phyloP scores from a whole-genome alignment of 2,329 filamentous ascomycete genomes.

The Metarhizium album region DNA sequence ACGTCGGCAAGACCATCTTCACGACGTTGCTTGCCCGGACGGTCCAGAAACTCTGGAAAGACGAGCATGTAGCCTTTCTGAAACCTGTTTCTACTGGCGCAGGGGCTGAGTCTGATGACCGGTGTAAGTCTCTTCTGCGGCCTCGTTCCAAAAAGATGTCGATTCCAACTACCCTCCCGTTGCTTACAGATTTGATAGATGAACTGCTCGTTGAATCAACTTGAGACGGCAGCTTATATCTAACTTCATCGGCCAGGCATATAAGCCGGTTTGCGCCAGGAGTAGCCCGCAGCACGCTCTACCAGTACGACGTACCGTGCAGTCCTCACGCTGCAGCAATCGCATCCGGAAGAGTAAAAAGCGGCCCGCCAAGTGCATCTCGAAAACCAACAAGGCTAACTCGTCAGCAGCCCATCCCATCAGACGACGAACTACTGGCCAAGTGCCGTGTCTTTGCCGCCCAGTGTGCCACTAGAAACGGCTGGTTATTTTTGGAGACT shows the following conservation, averaged over 20 bases:
- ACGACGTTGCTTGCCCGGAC: conserved; percentile 62
- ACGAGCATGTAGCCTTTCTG: conserved; percentile 50
- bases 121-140: conserved; percentile 34
- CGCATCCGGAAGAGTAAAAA: conserved; percentile 28
- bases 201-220: background rate
- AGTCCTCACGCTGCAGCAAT: conserved; percentile 68
- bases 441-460: conserved; percentile 27
- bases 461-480: conserved; percentile 30
- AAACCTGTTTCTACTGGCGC: conserved; percentile 78
- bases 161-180: too few relatives aligned
- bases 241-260: conserved; percentile 36
- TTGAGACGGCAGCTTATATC: background rate
- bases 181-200: background rate
- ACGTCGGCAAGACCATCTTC: conserved; percentile 76
- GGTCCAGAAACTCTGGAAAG: conserved; percentile 33
- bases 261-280: conserved; percentile 46
- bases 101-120: conserved; percentile 56
- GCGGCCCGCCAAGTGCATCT: background rate
- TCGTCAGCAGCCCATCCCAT: conserved; percentile 31
- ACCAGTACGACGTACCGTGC: conserved; percentile 62
- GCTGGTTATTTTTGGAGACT: conserved; percentile 67
- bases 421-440: conserved; percentile 39
- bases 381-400: background rate
- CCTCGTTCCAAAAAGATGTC: background rate
- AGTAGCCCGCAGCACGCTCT: conserved; percentile 44